Evolutionary conservation across 768 basidiomycete genomes (phyloP), one percentile per base, ranked within the genome.

Genomic region (Mycena albidolilacea): DNA sequence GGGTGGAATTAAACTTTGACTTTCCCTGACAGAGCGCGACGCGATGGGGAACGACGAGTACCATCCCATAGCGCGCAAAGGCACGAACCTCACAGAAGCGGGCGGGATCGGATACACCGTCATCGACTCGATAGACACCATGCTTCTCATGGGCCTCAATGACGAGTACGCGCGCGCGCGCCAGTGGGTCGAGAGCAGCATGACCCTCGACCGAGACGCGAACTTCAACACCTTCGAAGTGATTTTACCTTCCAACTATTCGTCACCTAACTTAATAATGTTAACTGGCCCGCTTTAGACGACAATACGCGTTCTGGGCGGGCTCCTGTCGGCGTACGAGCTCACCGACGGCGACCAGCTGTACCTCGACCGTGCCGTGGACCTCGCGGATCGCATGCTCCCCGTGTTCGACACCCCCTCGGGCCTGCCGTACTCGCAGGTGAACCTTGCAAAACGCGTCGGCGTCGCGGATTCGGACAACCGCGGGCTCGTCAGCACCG

Each of bases 41-140:
- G 97, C 97, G 1, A 96, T 95, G 90, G 97, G 97, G 2, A 87
- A 87, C 69, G 96, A 98, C 83, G 95, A 97, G 80, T 98, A 96
- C 78, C 95, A 97, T 78, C 97, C 97, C 0, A 87, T 99, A 21
- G 88, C 88, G 48, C 86, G 86, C 59, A 84, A 82, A 21, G 97
- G 97, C 8, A 88, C 89, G 7, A 96, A 99, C 80, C 85, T 99
- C 37, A 93, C 94, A 0, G 74, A 82, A 2, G 91, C 90, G 0
- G 95, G 95, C 39, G 92, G 95, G 3, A 92, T 98, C 57, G 96
- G 96, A 9, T 97, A 96, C 80, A 95, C 92, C 44, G 92, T 99
- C 59, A 87, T 93, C 62, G 97, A 98, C 78, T 91, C 94, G 0
- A 86, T 98, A 11, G 97, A 98, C 81, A 93, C 93, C 10, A 90